Percentiles rank a stretch among this genome's conserved stretches.
phyloP scores from a whole-genome alignment of 495 filamentous ascomycete genomes.

The Penicillium canariense region DNA sequence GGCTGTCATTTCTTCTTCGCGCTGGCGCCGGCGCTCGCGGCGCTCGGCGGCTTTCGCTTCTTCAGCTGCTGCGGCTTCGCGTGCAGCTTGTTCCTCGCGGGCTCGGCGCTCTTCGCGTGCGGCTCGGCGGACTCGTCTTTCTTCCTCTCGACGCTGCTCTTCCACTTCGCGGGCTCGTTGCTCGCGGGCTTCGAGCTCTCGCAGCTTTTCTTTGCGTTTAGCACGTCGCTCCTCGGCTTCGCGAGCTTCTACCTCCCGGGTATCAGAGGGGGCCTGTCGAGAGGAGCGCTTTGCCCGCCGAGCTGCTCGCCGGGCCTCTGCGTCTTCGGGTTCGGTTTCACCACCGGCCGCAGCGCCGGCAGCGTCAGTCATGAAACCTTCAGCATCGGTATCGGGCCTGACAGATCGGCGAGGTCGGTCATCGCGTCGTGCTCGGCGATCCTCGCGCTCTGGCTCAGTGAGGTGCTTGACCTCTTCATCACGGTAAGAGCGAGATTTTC shows the following conservation, averaged over 20 bases:
- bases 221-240: conserved; percentile 47
- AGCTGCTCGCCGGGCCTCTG: conserved; percentile 51
- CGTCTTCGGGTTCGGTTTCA: conserved; percentile 51
- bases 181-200: conserved; percentile 40
- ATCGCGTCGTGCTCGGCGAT: conserved; percentile 43
- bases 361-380: conserved; percentile 44
- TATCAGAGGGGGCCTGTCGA: conserved; percentile 36
- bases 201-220: conserved; percentile 40
- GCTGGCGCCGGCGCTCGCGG: conserved; percentile 38
- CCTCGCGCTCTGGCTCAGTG: conserved; percentile 45
- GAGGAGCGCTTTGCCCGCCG: conserved; percentile 40
- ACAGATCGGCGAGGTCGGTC: conserved; percentile 41
- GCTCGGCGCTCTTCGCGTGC: conserved; percentile 49
- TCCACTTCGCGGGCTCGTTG: conserved; percentile 46
- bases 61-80: conserved; percentile 42
- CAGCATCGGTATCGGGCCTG: conserved; percentile 42
- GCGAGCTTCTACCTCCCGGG: conserved; percentile 36
- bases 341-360: conserved; percentile 28
- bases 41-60: conserved; percentile 42
- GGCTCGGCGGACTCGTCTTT: conserved; percentile 43
- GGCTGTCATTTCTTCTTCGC: conserved; percentile 39
- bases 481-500: conserved; percentile 40
- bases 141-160: conserved; percentile 46
- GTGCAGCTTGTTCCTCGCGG: conserved; percentile 48
- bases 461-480: conserved; percentile 36